Conservation (phyloP, 805 yeast genomes). For the Candida palmyrensis region DNA sequence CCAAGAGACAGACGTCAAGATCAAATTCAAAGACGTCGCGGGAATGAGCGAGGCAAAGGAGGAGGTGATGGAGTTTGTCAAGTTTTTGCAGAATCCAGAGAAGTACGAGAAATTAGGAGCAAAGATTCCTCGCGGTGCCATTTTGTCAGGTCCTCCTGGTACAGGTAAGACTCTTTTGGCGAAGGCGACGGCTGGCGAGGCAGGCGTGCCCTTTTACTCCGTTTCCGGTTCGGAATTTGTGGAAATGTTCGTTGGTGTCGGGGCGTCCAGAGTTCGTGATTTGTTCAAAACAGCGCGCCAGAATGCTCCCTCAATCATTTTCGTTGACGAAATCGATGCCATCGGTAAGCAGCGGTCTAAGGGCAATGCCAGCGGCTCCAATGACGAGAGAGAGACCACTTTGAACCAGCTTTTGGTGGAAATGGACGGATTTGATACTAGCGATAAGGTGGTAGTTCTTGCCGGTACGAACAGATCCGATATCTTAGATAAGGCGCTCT, state of each 20-base stretch:
- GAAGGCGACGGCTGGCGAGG: constrained; percentile 99
- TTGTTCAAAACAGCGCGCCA: constrained; percentile 87
- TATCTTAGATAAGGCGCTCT: constrained; percentile 83
- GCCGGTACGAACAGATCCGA: constrained; percentile 98
- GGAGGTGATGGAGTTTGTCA: constrained; percentile 97
- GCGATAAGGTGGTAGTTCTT: constrained; percentile 91
- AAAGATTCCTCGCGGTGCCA: constrained; percentile 97
- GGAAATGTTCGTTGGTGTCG: constrained; percentile 99
- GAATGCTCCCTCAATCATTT: constrained; percentile 92
- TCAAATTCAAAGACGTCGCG: constrained; percentile 90
- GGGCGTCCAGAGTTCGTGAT: constrained; percentile 97
- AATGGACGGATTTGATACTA: constrained; percentile 93
- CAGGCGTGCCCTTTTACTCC: constrained; percentile 93
- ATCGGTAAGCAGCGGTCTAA: constrained; percentile 88
- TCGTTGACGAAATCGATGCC: constrained; percentile 99
- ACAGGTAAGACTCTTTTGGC: constrained; percentile 97
- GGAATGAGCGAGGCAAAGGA: constrained; percentile 96
- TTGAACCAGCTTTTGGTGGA: constrained; percentile 93
- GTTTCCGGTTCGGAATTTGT: constrained; percentile 98
- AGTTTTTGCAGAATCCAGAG: constrained; percentile 82
- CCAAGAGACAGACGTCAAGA: constrained; percentile 84
- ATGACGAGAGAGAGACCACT: constrained; percentile 96
- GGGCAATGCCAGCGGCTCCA: constrained; percentile 73
- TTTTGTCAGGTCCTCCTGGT: constrained; percentile 97
- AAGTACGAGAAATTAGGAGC: constrained; percentile 94